Evolutionary conservation across 805 yeast genomes (phyloP).

Genomic region (Teunomyces panamensis): DNA sequence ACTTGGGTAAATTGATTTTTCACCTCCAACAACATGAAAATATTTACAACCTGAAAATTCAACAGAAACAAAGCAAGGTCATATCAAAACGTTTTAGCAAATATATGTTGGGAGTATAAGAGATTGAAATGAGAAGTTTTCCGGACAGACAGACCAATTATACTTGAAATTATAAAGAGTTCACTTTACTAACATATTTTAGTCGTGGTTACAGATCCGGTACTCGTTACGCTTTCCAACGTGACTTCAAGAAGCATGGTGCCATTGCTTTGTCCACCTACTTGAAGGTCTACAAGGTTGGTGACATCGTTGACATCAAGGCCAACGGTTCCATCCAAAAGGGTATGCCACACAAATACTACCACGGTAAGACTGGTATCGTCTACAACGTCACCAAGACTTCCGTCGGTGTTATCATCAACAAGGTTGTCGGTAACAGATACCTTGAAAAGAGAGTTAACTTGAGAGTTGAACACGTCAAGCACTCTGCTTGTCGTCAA

Average conservation of each 20-base stretch:
- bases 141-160: background rate
- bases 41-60: too few relatives aligned
- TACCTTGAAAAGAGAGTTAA: conserved; percentile 98
- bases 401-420: conserved; percentile 95
- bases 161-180: too few relatives aligned
- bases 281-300: conserved; percentile 97
- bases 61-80: too few relatives aligned
- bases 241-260: conserved; percentile 99
- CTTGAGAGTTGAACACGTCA: conserved; percentile 97
- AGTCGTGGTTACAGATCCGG: conserved; percentile 99
- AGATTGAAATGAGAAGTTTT: background rate
- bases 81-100: too few relatives aligned
- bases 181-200: conserved; percentile 8
- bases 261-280: conserved; percentile 90
- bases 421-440: conserved; percentile 99
- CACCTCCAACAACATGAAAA: too few relatives aligned
- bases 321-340: conserved; percentile 99
- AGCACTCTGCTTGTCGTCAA: conserved; percentile 99
- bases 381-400: conserved; percentile 98
- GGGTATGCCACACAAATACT: conserved; percentile 99
- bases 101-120: too few relatives aligned
- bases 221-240: conserved; percentile 99
- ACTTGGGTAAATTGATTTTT: too few relatives aligned
- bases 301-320: conserved; percentile 99
- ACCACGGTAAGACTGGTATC: conserved; percentile 99